Evolutionary conservation across 495 filamentous ascomycete genomes (phyloP), one percentile per base, ranked within the genome.

Genomic region (Cercophora sp.): DNA sequence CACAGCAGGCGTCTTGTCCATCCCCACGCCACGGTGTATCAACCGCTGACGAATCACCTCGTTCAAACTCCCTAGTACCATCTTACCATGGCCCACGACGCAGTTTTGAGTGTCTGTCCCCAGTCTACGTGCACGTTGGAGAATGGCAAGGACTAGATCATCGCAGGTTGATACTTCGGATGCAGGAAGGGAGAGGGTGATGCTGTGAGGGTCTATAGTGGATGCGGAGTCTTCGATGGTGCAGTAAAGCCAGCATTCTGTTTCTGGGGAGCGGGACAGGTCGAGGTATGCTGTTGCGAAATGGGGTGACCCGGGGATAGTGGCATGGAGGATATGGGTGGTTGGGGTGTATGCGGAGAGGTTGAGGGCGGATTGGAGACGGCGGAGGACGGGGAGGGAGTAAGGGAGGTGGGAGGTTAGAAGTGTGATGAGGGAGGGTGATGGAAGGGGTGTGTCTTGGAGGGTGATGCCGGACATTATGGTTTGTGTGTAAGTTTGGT

Each of bases 221-320:
- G 6, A 37, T 16, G 16, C 18, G 32, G 18, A 8, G 50, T 58
- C 60, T 55, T 86, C 84, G 1, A 80, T 56, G 16, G 79, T 81
- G 24, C 69, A 75, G 55, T 80, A 87, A 3, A 86, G 22, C 73
- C 79, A 77, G 11, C 81, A 68, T 56, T 86, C 77, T 16, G 84
- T 87, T 55, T 86, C 79, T 0, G 78, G 78, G 5, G 70, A 75
- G 8, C 72, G 61, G 26, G 73, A 72, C 22, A 85, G 67, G 62
- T 88, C 82, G 13, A 84, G 67, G 53, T 76, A 79, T 1, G 79
- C 82, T 16, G 79, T 78, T 10, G 79, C 73, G 36, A 75, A 76
- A 26, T 62, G 55, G 6, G 51, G 9, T 1, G 36, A 47, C 3
- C 18, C 3, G 32, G 3, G 2, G 29, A 15, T 8, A 10, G 27